Conservation (phyloP, 768 basidiomycete species). For the Nevesoporus exiguus region DNA sequence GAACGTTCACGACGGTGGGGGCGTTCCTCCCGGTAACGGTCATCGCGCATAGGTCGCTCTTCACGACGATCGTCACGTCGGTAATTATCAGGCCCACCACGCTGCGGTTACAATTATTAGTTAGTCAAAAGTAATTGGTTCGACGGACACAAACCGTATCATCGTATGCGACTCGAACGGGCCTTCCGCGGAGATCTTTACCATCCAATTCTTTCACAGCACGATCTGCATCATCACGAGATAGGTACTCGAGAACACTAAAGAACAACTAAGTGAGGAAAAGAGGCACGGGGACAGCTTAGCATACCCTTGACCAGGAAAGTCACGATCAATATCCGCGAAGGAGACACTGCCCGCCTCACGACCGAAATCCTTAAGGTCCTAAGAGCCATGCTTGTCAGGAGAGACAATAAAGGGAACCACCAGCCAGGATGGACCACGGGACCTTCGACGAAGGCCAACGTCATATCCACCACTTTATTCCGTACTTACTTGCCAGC, state of each 20-base stretch:
- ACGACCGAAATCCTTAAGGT: slow-evolving; percentile 96
- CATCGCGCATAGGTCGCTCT: slow-evolving; percentile 50
- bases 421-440: slow-evolving; percentile 14
- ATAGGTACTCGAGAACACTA: slow-evolving; percentile 89
- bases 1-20: slow-evolving; percentile 76
- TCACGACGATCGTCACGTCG: slow-evolving; percentile 71
- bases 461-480: background rate
- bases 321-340: slow-evolving; percentile 90
- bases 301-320: slow-evolving; percentile 81
- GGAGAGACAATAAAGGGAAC: slow-evolving; percentile 8
- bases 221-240: slow-evolving; percentile 86
- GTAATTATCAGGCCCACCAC: slow-evolving; percentile 68
- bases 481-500: slow-evolving; percentile 88
- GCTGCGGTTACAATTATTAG: slow-evolving; percentile 36
- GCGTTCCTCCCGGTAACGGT: slow-evolving; percentile 60
- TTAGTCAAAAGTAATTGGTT: background rate
- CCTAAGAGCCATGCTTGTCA: slow-evolving; percentile 54
- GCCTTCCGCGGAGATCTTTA: slow-evolving; percentile 81
- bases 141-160: slow-evolving; percentile 48
- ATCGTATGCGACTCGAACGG: slow-evolving; percentile 67
- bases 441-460: slow-evolving; percentile 19
- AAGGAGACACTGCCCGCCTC: slow-evolving; percentile 91
- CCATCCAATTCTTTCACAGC: slow-evolving; percentile 87
- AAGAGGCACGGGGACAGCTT: background rate
- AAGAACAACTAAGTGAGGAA: slow-evolving; percentile 2